Conservation (phyloP, 169 alveolate species). For the Cystoisospora suis region DNA sequence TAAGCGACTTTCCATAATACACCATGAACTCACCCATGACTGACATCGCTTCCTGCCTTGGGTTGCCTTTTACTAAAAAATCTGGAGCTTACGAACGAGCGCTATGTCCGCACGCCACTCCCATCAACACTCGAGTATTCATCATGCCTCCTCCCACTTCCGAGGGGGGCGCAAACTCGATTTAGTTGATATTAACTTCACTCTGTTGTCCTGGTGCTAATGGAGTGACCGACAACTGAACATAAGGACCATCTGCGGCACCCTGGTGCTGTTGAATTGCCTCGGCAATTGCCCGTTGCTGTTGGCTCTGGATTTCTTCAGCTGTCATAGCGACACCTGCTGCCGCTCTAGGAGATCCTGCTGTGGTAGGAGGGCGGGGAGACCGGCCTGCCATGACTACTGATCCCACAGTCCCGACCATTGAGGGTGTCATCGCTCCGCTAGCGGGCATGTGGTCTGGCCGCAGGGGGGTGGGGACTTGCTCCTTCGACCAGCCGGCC, state of each 20-base stretch:
- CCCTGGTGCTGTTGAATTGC: not conserved
- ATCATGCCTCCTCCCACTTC: too few relatives aligned
- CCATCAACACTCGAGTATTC: too few relatives aligned
- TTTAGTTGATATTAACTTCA: conserved; percentile 53
- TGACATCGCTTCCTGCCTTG: too few relatives aligned
- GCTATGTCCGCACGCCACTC: too few relatives aligned
- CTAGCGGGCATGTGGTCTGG: conserved; percentile 11
- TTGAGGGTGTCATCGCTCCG: not conserved
- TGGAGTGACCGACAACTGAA: conserved; percentile 61
- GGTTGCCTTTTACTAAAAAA: too few relatives aligned
- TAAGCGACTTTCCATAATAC: too few relatives aligned
- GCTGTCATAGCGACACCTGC: not conserved
- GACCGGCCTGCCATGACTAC: not conserved
- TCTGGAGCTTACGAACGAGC: too few relatives aligned
- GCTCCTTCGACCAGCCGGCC: conserved; percentile 30
- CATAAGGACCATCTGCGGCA: conserved; percentile 56
- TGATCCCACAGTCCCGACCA: not conserved
- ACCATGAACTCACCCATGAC: too few relatives aligned
- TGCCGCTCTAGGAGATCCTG: too few relatives aligned
- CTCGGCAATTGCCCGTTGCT: not conserved
- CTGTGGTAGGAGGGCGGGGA: too few relatives aligned
- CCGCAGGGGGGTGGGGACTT: not conserved
- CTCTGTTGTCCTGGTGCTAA: conserved; percentile 58
- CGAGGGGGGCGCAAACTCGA: too few relatives aligned
- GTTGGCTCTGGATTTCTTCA: not conserved